Evolutionary conservation across 2,329 filamentous ascomycete genomes (phyloP), one percentile per base, ranked within the genome.

Genomic region (Claviceps capensis): DNA sequence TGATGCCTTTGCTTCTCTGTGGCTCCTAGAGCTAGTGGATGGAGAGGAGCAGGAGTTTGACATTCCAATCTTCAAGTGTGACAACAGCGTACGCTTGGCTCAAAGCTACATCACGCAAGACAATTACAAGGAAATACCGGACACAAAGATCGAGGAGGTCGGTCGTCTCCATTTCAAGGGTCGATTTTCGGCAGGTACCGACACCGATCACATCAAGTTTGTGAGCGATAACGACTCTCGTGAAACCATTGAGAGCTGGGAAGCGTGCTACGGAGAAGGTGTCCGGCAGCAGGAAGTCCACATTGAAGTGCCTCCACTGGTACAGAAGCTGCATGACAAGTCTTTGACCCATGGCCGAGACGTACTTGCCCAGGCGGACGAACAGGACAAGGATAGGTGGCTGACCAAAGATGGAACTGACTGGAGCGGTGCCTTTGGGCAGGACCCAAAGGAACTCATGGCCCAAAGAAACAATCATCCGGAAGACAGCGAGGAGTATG

Each of bases 191-290:
- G 83, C 90, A 0, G 91, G 91, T 14, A 95, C 88, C 48, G 90
- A 96, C 64, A 81, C 87, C 51, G 85, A 88, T 17, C 93, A 97
- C 63, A 78, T 87, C 57, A 76, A 75, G 1, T 96, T 95, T 59
- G 83, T 95, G 22, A 79, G 82, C 47, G 87, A 94, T 66, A 95
- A 95, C 61, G 83, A 95, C 63, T 84, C 85, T 1, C 83, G 91
- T 36, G 93, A 97, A 72, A 96, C 90, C 0, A 95, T 88, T 57
- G 91, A 97, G 69, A 86, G 85, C 0, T 97, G 90, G 88, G 89
- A 96, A 66, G 87, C 89, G 0, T 96, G 91, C 65, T 80, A 85
- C 42, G 82, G 88, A 0, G 90, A 97, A 66, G 91, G 91, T 13
- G 87, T 95, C 0, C 81, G 93, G 2, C 69, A 75, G 14, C 78